Percentiles rank a stretch among this genome's conserved stretches.
These are phyloP conservation scores for Boletus patriciae DNA, from an alignment of 768 basidiomycete genomes.

Conservation along the genomic window DNA sequence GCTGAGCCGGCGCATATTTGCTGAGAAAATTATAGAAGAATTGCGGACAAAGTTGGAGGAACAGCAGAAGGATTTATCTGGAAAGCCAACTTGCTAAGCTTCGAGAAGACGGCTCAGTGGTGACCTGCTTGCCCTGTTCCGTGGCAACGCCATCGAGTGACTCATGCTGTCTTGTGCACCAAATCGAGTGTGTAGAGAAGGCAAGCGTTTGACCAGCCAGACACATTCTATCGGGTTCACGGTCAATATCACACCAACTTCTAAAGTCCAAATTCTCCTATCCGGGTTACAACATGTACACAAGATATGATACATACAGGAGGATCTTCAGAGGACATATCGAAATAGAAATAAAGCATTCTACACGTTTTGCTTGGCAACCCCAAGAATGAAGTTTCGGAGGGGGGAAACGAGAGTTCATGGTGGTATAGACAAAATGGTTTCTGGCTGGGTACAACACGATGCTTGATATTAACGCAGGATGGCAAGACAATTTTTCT, in stretches of 20 bases:
- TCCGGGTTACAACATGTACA: neutral
- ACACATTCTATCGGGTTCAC: neutral
- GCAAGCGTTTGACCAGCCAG: neutral
- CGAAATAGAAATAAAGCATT: conserved; percentile 18
- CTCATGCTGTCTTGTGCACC: neutral
- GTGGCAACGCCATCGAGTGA: neutral
- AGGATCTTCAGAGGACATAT: conserved; percentile 17
- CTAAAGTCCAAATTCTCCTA: neutral
- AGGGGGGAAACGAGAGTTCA: conserved; percentile 6
- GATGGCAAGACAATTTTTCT: conserved; percentile 17
- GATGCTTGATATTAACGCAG: conserved; percentile 29
- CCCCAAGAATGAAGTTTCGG: conserved; percentile 4
- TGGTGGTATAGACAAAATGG: conserved; percentile 27
- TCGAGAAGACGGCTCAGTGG: neutral
- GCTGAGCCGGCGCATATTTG: conserved; percentile 29
- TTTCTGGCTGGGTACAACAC: conserved; percentile 24
- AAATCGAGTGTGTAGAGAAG: neutral
- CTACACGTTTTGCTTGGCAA: conserved; percentile 16
- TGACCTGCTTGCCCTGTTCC: neutral
- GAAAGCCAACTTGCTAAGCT: neutral
- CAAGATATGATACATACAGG: conserved; percentile 26
- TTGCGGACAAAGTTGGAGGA: conserved; percentile 14
- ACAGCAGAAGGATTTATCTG: neutral
- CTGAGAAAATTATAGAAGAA: conserved; percentile 26
- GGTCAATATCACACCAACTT: neutral